Evolutionary conservation across 371 early-diverging fungal genomes (phyloP), one percentile per base, ranked within the genome.

Genomic region (Mucor velutinosus): DNA sequence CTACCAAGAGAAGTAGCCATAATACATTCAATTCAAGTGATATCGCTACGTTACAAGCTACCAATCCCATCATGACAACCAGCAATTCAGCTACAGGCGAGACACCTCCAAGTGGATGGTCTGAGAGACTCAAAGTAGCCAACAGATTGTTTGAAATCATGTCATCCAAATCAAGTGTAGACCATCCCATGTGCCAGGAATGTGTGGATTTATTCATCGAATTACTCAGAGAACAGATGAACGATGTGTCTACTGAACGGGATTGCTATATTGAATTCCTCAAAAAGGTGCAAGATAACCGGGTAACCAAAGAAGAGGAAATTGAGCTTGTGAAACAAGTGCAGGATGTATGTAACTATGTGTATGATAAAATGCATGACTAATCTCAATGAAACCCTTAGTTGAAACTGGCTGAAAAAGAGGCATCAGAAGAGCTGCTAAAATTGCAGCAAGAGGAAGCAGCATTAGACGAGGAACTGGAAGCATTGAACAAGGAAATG

Each of bases 141-240:
- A 86, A 79, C 56, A 84, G 87, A 25, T 71, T 93, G 21, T 92
- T 92, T 77, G 89, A 90, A 55, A 64, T 92, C 62, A 87, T 92
- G 81, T 89, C 90, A 0, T 83, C 86, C 4, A 84, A 85, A 66
- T 87, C 92, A 4, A 87, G 89, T 43, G 85, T 90, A 4, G 90
- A 92, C 66, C 96, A 96, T 65, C 95, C 95, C 12, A 84, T 96
- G 75, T 97, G 97, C 74, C 89, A 91, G 62, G 94, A 93, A 57
- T 97, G 97, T 66, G 91, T 93, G 1, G 95, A 95, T 60, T 85
- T 91, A 73, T 68, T 95, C 57, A 60, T 89, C 41, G 87, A 91
- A 39, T 77, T 78, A 29, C 76, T 97, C 61, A 89, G 90, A 59
- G 87, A 87, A 60, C 87, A 91, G 53, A 71, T 94, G 43, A 74